Evolutionary conservation across 176 grass and related monocot genomes (phyloP).

Genomic region (Zoysia japonica): DNA sequence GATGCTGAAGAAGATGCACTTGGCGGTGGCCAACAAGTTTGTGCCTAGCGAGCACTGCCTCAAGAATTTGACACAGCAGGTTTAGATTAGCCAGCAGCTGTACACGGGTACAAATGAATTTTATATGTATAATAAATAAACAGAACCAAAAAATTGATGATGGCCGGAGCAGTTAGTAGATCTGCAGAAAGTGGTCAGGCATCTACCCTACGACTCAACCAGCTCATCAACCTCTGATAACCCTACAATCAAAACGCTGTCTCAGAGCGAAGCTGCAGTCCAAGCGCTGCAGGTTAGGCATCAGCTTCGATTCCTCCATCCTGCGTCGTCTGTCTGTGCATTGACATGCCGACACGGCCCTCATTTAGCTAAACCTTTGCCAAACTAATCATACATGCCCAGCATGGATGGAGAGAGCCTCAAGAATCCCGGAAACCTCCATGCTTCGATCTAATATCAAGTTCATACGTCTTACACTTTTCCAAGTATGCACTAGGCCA

Average conservation of each 20-base stretch:
- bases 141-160: constrained; percentile 13
- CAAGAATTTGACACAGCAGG: neutral
- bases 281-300: neutral
- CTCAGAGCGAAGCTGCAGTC: neutral
- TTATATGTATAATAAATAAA: constrained; percentile 47
- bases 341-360: neutral
- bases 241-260: constrained; percentile 22
- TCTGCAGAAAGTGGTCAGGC: constrained; percentile 35
- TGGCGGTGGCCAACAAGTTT: too few species aligned
- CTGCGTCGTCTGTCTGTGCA: constrained; percentile 27
- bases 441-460: neutral
- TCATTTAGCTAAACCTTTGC: neutral
- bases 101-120: constrained; percentile 54
- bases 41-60: too few species aligned
- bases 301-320: neutral
- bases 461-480: neutral
- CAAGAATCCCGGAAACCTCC: constrained; percentile 10
- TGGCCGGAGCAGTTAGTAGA: constrained; percentile 7
- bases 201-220: constrained; percentile 31
- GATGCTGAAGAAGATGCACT: too few species aligned
- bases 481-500: neutral
- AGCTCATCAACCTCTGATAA: constrained; percentile 17
- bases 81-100: constrained; percentile 39
- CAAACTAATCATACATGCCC: too few species aligned
- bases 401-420: neutral